These are phyloP conservation scores for Bidens hawaiensis DNA, from an alignment of 140 eudicot genomes.

Conservation along the genomic window DNA sequence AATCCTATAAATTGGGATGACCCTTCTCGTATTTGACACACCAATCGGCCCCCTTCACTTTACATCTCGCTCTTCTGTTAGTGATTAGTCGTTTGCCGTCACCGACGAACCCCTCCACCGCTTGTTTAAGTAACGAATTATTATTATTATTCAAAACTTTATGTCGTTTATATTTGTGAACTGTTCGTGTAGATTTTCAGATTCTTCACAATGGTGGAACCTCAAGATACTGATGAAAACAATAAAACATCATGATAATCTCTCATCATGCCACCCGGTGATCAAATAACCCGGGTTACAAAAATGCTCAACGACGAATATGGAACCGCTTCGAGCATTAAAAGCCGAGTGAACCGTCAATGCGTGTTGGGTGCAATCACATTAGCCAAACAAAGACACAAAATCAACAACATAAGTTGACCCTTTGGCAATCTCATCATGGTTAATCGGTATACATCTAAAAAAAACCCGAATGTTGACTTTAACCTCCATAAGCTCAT, in stretches of 20 bases:
- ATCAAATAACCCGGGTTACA: slow-evolving; percentile 47
- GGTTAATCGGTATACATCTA: slow-evolving; percentile 73
- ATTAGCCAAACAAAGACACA: slow-evolving; percentile 56
- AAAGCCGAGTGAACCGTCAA: slow-evolving; percentile 59
- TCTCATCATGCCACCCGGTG: slow-evolving; percentile 61
- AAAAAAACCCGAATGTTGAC: slow-evolving; percentile 91
- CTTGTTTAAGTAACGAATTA: no score
- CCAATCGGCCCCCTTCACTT: no score
- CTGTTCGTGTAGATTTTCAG: not conserved
- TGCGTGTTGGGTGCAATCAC: slow-evolving; percentile 61
- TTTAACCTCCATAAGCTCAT: slow-evolving; percentile 88
- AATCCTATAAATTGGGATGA: no score
- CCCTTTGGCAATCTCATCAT: slow-evolving; percentile 68
- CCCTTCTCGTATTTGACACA: no score
- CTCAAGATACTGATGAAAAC: slow-evolving; percentile 46
- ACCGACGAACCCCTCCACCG: no score
- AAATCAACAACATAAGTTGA: slow-evolving; percentile 60
- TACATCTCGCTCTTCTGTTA: no score
- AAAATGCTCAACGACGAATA: slow-evolving; percentile 60
- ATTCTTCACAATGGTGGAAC: slow-evolving; percentile 31
- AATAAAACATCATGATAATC: slow-evolving; percentile 56
- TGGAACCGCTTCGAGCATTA: slow-evolving; percentile 58
- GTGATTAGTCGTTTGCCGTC: no score
- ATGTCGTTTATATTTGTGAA: no score
- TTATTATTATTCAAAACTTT: no score